These are phyloP conservation scores for Blastomyces emzantsi DNA, from an alignment of 2,329 filamentous ascomycete species.

Conservation along the genomic window DNA sequence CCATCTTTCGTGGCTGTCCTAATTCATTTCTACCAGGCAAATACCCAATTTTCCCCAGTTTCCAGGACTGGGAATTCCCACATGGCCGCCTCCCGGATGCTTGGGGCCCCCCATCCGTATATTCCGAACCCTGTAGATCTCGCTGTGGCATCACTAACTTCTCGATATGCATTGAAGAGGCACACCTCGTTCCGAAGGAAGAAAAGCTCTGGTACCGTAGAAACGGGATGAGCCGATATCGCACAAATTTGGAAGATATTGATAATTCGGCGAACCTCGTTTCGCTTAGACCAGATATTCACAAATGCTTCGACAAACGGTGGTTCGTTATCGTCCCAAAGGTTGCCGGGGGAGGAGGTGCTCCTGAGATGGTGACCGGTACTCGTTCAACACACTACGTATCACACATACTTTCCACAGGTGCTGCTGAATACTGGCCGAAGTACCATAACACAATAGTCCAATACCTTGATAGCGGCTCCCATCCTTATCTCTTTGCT, in stretches of 20 bases:
- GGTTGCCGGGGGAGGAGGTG: neutral
- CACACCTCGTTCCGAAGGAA: constrained; percentile 5
- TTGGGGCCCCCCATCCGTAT: neutral
- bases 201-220: constrained; percentile 1
- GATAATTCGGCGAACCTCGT: constrained; percentile 8
- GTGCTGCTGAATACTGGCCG: constrained; percentile 10
- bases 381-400: constrained; percentile 1
- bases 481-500: constrained; percentile 9
- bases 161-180: constrained; percentile 3
- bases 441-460: constrained; percentile 5
- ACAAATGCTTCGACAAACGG: constrained; percentile 7
- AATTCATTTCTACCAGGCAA: neutral
- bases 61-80: constrained; percentile 9
- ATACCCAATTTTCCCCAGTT: constrained; percentile 7
- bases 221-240: constrained; percentile 6
- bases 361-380: neutral
- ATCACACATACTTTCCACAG: constrained; percentile 6
- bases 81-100: constrained; percentile 3
- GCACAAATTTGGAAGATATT: neutral
- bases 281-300: constrained; percentile 6
- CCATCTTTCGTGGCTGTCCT: neutral
- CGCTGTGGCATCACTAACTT: constrained; percentile 8
- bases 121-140: neutral
- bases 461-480: neutral
- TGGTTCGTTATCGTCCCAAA: constrained; percentile 9